Evolutionary conservation across 2,329 filamentous ascomycete species (phyloP).

Genomic region (Arthrobotrys entomopaga): DNA sequence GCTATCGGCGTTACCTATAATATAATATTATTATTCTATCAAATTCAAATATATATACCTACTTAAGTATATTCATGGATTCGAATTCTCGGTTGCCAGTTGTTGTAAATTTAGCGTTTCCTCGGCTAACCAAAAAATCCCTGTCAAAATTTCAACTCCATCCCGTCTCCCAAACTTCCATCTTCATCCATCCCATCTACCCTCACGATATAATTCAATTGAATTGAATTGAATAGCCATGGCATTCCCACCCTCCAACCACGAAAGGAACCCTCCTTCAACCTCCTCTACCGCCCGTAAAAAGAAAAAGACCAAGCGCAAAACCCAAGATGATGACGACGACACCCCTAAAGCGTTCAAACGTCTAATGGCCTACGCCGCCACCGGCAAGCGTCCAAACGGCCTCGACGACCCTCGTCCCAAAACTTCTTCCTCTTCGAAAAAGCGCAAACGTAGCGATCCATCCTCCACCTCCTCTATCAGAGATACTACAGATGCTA

Average conservation of each 20-base stretch:
- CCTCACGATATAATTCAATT: neutral
- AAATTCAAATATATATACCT: no score
- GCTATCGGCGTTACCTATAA: slow-evolving; percentile 19
- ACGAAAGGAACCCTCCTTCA: slow-evolving; percentile 29
- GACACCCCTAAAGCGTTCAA: slow-evolving; percentile 90
- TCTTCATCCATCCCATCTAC: slow-evolving; percentile 1
- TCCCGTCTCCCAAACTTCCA: neutral
- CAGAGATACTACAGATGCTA: neutral
- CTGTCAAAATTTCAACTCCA: slow-evolving; percentile 28
- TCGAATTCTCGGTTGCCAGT: neutral
- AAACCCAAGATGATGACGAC: slow-evolving; percentile 66
- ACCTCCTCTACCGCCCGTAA: slow-evolving; percentile 14
- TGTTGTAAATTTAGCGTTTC: slow-evolving; percentile 46
- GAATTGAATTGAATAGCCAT: slow-evolving; percentile 12
- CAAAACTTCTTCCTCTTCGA: slow-evolving; percentile 60
- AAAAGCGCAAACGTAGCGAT: slow-evolving; percentile 65
- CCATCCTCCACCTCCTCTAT: slow-evolving; percentile 50
- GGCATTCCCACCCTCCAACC: slow-evolving; percentile 36
- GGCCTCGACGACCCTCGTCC: slow-evolving; percentile 75
- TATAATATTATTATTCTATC: no score
- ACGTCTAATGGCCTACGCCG: slow-evolving; percentile 80
- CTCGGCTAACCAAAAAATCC: slow-evolving; percentile 24
- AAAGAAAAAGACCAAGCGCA: slow-evolving; percentile 22
- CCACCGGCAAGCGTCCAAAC: slow-evolving; percentile 69
- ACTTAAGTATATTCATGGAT: no score